Percentiles rank a stretch among this genome's conserved stretches.
Conservation (phyloP, 1,284 basidiomycete species). For the Serendipita sp. region DNA sequence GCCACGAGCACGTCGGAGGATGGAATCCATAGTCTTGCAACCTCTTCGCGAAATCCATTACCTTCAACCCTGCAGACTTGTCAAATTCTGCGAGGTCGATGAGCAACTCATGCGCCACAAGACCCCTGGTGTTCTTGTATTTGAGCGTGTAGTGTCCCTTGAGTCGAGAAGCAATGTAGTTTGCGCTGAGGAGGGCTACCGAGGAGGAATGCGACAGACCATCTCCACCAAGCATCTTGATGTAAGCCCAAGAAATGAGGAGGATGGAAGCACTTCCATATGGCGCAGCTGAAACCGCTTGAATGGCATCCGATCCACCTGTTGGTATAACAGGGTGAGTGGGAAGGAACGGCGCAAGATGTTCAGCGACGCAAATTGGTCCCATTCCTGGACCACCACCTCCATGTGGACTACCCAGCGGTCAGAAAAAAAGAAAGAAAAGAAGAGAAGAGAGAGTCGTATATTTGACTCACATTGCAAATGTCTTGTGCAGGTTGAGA, state of each 20-base stretch:
- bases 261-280: constrained; percentile 92
- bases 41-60: constrained; percentile 91
- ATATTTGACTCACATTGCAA: constrained; percentile 52
- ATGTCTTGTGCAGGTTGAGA: constrained; percentile 95
- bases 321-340: constrained; percentile 69
- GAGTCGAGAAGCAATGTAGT: constrained; percentile 89
- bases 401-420: constrained; percentile 65
- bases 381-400: constrained; percentile 94
- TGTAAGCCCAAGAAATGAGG: constrained; percentile 84
- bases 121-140: constrained; percentile 80
- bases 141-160: constrained; percentile 76
- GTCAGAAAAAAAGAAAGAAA: constrained; percentile 11
- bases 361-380: constrained; percentile 88
- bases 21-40: constrained; percentile 87
- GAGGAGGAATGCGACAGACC: constrained; percentile 79
- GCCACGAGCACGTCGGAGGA: constrained; percentile 88
- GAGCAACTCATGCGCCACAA: constrained; percentile 89
- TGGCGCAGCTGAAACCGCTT: constrained; percentile 82
- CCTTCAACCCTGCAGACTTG: constrained; percentile 75
- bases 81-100: constrained; percentile 94
- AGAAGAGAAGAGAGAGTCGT: not conserved
- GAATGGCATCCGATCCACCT: constrained; percentile 61
- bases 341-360: constrained; percentile 89
- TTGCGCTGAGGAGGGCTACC: constrained; percentile 83
- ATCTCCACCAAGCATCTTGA: constrained; percentile 91